Conservation (phyloP, 768 basidiomycete genomes). For the Pleurotus sapidus region DNA sequence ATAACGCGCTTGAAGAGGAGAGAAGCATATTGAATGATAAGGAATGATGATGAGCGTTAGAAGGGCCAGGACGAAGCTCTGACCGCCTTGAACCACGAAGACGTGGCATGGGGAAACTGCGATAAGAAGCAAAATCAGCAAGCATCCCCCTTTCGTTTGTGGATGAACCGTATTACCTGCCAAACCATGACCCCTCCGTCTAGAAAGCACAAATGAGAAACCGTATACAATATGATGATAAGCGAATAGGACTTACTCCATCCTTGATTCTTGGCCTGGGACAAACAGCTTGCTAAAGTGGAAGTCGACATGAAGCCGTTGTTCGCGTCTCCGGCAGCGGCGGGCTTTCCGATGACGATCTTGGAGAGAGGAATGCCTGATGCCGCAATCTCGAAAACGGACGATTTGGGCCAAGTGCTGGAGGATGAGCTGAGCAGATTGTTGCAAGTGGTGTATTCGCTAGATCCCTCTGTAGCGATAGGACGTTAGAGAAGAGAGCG, state of each 20-base stretch:
- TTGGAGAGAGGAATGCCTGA: constrained; percentile 46
- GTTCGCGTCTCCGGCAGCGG: constrained; percentile 28
- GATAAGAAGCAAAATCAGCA: not conserved
- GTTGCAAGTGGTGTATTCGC: constrained; percentile 42
- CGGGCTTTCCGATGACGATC: constrained; percentile 61
- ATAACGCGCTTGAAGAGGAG: not conserved
- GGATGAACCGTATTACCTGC: constrained; percentile 18
- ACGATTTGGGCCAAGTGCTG: constrained; percentile 42
- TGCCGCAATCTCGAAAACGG: constrained; percentile 41
- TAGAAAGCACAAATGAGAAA: constrained; percentile 6
- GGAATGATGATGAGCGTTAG: not conserved
- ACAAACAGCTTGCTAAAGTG: constrained; percentile 20
- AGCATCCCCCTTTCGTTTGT: not conserved
- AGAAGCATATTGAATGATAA: not conserved
- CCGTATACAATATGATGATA: not conserved
- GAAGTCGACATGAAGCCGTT: constrained; percentile 34
- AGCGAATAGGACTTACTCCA: constrained; percentile 2
- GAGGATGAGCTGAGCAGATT: constrained; percentile 35
- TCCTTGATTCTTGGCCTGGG: constrained; percentile 4
- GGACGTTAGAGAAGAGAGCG: not conserved
- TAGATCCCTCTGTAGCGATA: constrained; percentile 30
- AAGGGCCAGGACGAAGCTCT: constrained; percentile 16
- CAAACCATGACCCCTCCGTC: constrained; percentile 30
- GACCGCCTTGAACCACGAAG: constrained; percentile 39
- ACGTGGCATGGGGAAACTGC: constrained; percentile 37